phyloP scores from a whole-genome alignment of 164 flowering plant genomes.

The Amborella trichopoda region DNA sequence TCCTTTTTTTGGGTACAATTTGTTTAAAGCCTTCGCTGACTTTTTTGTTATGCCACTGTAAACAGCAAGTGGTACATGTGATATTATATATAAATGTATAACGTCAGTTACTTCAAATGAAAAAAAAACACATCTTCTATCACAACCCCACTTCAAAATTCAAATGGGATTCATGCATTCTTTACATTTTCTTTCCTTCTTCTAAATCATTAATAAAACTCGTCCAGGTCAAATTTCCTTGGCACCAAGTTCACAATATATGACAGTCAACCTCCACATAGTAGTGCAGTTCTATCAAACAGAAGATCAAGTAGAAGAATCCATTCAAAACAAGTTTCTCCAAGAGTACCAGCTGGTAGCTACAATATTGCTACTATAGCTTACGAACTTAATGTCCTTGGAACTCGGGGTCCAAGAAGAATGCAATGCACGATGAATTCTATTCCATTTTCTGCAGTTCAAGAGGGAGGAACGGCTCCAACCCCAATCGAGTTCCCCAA shows the following conservation, averaged over 20 bases:
- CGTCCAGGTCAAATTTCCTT: slow-evolving; percentile 76
- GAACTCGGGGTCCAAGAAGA: slow-evolving; percentile 80
- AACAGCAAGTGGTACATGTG: too few species aligned
- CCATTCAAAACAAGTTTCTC: slow-evolving; percentile 36
- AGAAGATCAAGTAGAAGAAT: slow-evolving; percentile 19
- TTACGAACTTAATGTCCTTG: slow-evolving; percentile 74
- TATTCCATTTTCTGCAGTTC: slow-evolving; percentile 53
- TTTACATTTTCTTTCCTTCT: too few species aligned
- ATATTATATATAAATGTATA: too few species aligned
- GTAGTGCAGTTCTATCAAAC: slow-evolving; percentile 20
- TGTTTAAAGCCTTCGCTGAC: background rate
- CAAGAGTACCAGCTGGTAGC: slow-evolving; percentile 29
- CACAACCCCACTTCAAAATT: too few species aligned
- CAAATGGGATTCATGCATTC: too few species aligned
- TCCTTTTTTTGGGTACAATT: background rate
- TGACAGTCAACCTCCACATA: slow-evolving; percentile 38
- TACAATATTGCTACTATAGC: slow-evolving; percentile 41
- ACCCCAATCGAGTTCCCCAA: slow-evolving; percentile 40
- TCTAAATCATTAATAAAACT: background rate
- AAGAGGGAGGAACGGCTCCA: slow-evolving; percentile 73
- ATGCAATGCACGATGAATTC: slow-evolving; percentile 70
- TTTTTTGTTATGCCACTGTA: too few species aligned
- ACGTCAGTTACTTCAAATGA: too few species aligned
- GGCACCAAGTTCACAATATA: slow-evolving; percentile 73
- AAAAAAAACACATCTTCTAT: too few species aligned